These are phyloP conservation scores for Nadsonia fulvescens DNA, from an alignment of 805 yeast genomes.

Conservation along the genomic window DNA sequence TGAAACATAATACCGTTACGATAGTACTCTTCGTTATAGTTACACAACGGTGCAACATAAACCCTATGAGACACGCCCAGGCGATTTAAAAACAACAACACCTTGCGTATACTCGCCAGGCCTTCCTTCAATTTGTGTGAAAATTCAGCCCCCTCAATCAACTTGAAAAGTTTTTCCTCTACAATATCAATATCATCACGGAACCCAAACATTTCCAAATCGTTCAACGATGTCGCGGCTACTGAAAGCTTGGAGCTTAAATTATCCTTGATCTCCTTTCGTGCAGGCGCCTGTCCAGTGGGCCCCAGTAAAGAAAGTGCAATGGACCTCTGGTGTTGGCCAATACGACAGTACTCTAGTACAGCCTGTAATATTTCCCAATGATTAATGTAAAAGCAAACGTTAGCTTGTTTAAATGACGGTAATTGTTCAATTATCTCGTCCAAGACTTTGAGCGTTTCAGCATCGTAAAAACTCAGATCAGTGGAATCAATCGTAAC, in stretches of 20 bases:
- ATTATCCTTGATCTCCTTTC: conserved; percentile 38
- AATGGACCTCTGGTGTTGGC: conserved; percentile 49
- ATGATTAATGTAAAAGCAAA: conserved; percentile 57
- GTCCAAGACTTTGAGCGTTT: conserved; percentile 63
- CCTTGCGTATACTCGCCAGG: conserved; percentile 40
- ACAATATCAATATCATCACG: conserved; percentile 48
- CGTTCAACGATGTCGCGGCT: conserved; percentile 67
- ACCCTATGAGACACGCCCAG: conserved; percentile 43
- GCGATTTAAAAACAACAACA: conserved; percentile 32
- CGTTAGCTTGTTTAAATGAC: conserved; percentile 38
- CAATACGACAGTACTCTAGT: conserved; percentile 66
- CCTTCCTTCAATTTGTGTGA: conserved; percentile 44
- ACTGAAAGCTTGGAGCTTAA: conserved; percentile 51
- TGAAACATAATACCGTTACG: conserved; percentile 77
- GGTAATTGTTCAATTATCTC: conserved; percentile 54
- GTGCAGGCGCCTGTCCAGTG: conserved; percentile 48
- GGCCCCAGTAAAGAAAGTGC: conserved; percentile 63
- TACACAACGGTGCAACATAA: conserved; percentile 63
- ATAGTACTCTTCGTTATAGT: conserved; percentile 68
- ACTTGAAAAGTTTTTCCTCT: conserved; percentile 38
- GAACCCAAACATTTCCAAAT: conserved; percentile 66
- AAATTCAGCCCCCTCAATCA: conserved; percentile 60
- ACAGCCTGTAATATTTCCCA: conserved; percentile 59
- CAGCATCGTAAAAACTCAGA: conserved; percentile 61
- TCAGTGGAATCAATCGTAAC: conserved; percentile 30